Percentiles rank a stretch among this genome's conserved stretches.
Conservation (phyloP, 805 yeast species). For the Saccharomyces jurei region DNA sequence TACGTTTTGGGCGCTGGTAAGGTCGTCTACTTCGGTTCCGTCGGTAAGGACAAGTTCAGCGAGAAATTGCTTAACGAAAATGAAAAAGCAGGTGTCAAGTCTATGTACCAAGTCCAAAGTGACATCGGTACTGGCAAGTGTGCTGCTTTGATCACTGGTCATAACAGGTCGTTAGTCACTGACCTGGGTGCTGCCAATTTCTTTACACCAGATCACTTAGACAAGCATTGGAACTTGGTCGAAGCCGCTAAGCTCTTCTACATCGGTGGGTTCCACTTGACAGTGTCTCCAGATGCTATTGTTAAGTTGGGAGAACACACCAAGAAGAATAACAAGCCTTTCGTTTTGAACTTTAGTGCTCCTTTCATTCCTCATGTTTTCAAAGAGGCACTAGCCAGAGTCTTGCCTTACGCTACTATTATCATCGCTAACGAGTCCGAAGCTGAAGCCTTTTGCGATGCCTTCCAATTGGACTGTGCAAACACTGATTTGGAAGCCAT, state of each 20-base stretch:
- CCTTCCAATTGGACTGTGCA: conserved; percentile 52
- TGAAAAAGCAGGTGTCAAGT: conserved; percentile 75
- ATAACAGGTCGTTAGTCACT: conserved; percentile 86
- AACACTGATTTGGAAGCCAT: conserved; percentile 58
- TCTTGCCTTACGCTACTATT: conserved; percentile 80
- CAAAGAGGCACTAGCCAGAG: conserved; percentile 78
- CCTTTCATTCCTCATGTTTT: conserved; percentile 95
- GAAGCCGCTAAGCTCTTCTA: conserved; percentile 76
- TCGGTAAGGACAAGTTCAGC: conserved; percentile 85
- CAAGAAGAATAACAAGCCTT: conserved; percentile 67
- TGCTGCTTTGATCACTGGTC: conserved; percentile 87
- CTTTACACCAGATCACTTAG: conserved; percentile 81
- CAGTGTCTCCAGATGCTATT: conserved; percentile 95
- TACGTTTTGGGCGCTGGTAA: conserved; percentile 73
- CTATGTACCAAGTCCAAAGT: conserved; percentile 75
- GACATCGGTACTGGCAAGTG: conserved; percentile 89
- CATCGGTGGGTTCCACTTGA: conserved; percentile 98
- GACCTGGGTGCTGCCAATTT: conserved; percentile 98
- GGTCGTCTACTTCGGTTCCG: conserved; percentile 92
- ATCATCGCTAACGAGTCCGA: conserved; percentile 95
- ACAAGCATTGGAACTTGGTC: conserved; percentile 78
- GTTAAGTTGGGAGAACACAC: conserved; percentile 87
- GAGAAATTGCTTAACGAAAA: conserved; percentile 78
- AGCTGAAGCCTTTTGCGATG: conserved; percentile 87
- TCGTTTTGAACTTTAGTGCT: conserved; percentile 84